Conservation (phyloP, 2,329 filamentous ascomycete genomes). For the Alternaria sp. region DNA sequence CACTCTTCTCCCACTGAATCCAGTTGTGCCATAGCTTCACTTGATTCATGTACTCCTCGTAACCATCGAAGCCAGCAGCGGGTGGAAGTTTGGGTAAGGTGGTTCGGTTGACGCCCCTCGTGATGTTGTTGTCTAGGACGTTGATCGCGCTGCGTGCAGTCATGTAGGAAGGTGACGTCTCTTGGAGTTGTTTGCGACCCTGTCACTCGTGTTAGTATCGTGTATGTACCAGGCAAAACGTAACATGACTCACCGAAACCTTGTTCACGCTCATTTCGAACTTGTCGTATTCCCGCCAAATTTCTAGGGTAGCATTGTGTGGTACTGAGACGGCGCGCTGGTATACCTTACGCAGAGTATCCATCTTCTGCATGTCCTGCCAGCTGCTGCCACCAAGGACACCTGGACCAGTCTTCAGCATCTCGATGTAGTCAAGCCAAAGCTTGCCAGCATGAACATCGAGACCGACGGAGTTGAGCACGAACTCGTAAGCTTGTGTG, state of each 20-base stretch:
- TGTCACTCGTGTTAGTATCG: slow-evolving; percentile 50
- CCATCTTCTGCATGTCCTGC: slow-evolving; percentile 99
- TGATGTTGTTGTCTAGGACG: slow-evolving; percentile 90
- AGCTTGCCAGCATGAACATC: slow-evolving; percentile 89
- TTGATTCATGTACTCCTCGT: slow-evolving; percentile 83
- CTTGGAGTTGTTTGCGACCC: slow-evolving; percentile 94
- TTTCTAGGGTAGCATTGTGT: slow-evolving; percentile 78
- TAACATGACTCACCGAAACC: slow-evolving; percentile 71
- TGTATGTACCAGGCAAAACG: neutral
- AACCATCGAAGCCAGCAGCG: slow-evolving; percentile 83
- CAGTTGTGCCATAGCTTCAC: slow-evolving; percentile 91
- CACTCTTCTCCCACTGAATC: slow-evolving; percentile 94
- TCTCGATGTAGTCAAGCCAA: slow-evolving; percentile 95
- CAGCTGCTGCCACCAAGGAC: slow-evolving; percentile 84
- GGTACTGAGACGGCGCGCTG: slow-evolving; percentile 89
- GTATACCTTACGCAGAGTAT: slow-evolving; percentile 88
- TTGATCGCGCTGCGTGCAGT: slow-evolving; percentile 91
- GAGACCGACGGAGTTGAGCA: slow-evolving; percentile 86
- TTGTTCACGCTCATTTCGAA: slow-evolving; percentile 97
- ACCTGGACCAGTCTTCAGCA: slow-evolving; percentile 88
- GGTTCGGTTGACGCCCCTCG: slow-evolving; percentile 75
- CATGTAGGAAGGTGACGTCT: slow-evolving; percentile 93
- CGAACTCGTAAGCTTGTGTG: slow-evolving; percentile 88
- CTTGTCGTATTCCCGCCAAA: slow-evolving; percentile 98
- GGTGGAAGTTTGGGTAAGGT: slow-evolving; percentile 85